phyloP scores from a whole-genome alignment of 2,329 filamentous ascomycete genomes.

The Penicillium sp. region DNA sequence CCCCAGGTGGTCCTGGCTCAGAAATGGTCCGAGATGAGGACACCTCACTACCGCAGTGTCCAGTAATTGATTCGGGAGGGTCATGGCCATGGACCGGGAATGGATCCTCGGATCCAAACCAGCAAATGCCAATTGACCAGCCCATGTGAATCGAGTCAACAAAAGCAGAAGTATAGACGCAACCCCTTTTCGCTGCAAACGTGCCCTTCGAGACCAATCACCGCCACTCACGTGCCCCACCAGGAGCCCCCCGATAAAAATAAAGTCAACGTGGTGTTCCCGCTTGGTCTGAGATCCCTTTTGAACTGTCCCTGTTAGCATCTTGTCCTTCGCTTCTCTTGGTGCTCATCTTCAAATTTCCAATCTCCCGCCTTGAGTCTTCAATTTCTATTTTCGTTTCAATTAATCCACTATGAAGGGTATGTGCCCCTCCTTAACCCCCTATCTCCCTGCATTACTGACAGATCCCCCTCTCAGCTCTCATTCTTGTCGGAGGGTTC shows the following conservation, averaged over 20 bases:
- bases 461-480: slow-evolving; percentile 57
- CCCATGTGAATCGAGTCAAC: neutral
- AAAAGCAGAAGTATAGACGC: neutral
- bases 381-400: slow-evolving; percentile 4
- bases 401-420: slow-evolving; percentile 43
- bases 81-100: neutral
- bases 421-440: slow-evolving; percentile 25
- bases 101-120: neutral
- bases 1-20: neutral
- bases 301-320: neutral
- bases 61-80: neutral
- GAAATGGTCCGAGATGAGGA: neutral
- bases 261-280: slow-evolving; percentile 32
- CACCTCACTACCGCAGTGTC: neutral
- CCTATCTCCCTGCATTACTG: slow-evolving; percentile 15
- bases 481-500: slow-evolving; percentile 98
- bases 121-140: neutral
- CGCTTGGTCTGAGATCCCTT: neutral
- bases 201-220: slow-evolving; percentile 22
- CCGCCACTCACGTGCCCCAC: slow-evolving; percentile 26
- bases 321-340: neutral
- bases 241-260: slow-evolving; percentile 20
- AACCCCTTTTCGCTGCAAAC: slow-evolving; percentile 27
- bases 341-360: no score
- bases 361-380: neutral